Evolutionary conservation across 106 monocot species (phyloP), one percentile per base, ranked within the genome.

Genomic region (Gastrodia elata): DNA sequence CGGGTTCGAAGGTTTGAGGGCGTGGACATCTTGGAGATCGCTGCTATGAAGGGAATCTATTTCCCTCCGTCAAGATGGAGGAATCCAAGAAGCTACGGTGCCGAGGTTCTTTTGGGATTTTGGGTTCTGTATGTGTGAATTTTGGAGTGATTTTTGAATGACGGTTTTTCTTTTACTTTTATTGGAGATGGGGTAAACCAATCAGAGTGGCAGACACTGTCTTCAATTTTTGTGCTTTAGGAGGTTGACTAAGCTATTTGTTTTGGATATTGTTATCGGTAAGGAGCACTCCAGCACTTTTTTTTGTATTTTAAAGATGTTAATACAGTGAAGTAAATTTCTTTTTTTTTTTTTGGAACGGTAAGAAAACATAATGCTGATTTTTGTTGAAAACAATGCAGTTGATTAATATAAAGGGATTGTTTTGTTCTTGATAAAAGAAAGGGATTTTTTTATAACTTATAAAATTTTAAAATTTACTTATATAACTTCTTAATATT

Each of bases 21-120:
- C 33, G 18, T 8, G 67, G 67, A 67, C n/a, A 67, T 67, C 20
- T 37, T 67, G 67, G 67, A 67, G 36, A 67, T 67, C 2, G 67
- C 67, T 30, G 36, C 67, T 20, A 67, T 67, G 67, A 67, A 67
- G 30, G 67, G 67, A 35, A 67, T 67, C 18, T 8, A 67, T 16
- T 67, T 67, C 36, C 67, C 67, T 67, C 37, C 35, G 37, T 37
- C 67, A 30, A 26, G 67, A 1, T 67, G 67, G 67, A 36, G 67
- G 37, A 67, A 13, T 34, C 67, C 67, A 67, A 37, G 37, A 30
- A 37, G 67, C 26, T 37, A 67, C 27, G 67, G 30, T 18, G 15
- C 65, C 16, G 37, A 67, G 67, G 67, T 67, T 67, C 36, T 30
- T 34, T 18, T n/a, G n/a, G 33, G 4, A 28, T 28, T 61, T 28